Conservation (phyloP, 805 yeast genomes). For the Kodamaea sagamina region DNA sequence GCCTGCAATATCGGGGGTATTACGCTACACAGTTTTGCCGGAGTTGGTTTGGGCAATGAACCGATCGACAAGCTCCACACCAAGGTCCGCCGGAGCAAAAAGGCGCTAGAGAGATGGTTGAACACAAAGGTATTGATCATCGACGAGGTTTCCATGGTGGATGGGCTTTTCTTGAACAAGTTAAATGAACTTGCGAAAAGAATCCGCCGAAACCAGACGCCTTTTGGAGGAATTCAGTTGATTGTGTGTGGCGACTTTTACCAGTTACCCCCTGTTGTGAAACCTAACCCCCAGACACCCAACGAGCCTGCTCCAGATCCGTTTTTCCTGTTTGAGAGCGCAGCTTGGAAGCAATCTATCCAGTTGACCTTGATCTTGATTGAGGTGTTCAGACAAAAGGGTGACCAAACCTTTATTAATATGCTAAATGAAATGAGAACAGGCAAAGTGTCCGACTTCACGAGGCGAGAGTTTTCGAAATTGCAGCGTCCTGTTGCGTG, state of each 20-base stretch:
- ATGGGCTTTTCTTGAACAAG: conserved; percentile 65
- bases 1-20: conserved; percentile 81
- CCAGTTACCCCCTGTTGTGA: conserved; percentile 75
- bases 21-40: conserved; percentile 75
- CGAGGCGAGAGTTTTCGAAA: conserved; percentile 50
- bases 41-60: conserved; percentile 72
- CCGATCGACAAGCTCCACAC: conserved; percentile 46
- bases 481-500: conserved; percentile 53
- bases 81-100: conserved; percentile 55
- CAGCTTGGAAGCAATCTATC: conserved; percentile 62
- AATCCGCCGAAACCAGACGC: conserved; percentile 46
- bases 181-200: conserved; percentile 59
- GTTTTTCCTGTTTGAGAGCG: conserved; percentile 65
- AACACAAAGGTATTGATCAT: conserved; percentile 59
- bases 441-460: conserved; percentile 55
- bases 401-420: conserved; percentile 65
- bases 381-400: conserved; percentile 75
- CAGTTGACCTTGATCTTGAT: conserved; percentile 57
- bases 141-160: conserved; percentile 83
- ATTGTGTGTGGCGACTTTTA: conserved; percentile 80
- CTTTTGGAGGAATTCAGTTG: conserved; percentile 82
- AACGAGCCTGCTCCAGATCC: conserved; percentile 26
- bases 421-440: conserved; percentile 77
- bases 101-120: conserved; percentile 56
- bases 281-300: conserved; percentile 30